Percentiles rank a stretch among this genome's conserved stretches.
phyloP scores from a whole-genome alignment of 208 protist species.

The Leishmania guyanensis region DNA sequence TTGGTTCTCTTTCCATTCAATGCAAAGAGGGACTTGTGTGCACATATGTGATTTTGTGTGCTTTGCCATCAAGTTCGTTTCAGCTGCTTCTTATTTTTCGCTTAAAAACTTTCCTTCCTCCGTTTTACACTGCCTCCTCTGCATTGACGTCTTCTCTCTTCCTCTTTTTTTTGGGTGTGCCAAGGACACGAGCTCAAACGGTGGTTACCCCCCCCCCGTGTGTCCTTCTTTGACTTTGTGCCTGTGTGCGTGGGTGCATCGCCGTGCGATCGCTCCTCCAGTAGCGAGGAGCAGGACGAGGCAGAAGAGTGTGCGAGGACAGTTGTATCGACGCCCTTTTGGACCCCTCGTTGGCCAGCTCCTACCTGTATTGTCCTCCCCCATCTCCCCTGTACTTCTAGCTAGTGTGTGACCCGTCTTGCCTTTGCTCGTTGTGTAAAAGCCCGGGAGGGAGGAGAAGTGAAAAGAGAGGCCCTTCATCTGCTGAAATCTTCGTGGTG shows the following conservation, averaged over 20 bases:
- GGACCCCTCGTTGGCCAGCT: background rate
- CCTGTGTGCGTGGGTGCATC: background rate
- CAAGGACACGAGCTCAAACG: background rate
- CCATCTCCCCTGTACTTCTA: background rate
- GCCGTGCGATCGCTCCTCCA: background rate
- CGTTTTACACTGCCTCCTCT: background rate
- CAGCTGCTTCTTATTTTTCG: background rate
- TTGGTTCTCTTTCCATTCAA: background rate
- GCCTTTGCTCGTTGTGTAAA: background rate
- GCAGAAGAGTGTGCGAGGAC: background rate
- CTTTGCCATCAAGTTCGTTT: background rate
- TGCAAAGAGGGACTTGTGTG: background rate
- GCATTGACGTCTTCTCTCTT: background rate
- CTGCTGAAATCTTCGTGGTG: background rate
- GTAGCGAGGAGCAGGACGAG: background rate
- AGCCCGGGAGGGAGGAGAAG: too few species aligned
- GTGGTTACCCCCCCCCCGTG: background rate
- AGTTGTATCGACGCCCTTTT: background rate
- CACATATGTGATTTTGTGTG: background rate
- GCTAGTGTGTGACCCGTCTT: too few species aligned
- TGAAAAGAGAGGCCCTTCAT: background rate
- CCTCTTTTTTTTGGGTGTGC: background rate
- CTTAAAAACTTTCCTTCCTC: background rate
- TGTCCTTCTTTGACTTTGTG: background rate
- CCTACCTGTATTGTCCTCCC: background rate